Conservation (phyloP, 306 rosid species). For the Vigna trinervia region DNA sequence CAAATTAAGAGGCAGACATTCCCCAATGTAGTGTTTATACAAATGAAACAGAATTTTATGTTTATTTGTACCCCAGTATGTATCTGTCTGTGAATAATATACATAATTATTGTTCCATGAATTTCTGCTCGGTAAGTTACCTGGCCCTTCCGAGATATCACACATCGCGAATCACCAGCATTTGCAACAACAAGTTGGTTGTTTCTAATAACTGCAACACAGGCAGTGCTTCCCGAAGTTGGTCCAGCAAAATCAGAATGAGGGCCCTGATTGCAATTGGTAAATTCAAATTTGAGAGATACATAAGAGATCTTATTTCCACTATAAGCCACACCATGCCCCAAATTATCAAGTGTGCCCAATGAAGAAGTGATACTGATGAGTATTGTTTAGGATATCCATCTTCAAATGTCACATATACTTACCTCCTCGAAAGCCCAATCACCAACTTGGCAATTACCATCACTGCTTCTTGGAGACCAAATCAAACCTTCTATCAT, state of each 20-base stretch:
- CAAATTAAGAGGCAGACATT: neutral
- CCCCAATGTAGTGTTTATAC: slow-evolving; percentile 17
- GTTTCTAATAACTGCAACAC: slow-evolving; percentile 88
- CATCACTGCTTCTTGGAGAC: slow-evolving; percentile 82
- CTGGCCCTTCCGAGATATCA: slow-evolving; percentile 94
- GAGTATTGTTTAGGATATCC: slow-evolving; percentile 21
- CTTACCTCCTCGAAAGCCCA: slow-evolving; percentile 97
- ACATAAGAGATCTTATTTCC: slow-evolving; percentile 1
- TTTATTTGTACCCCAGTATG: slow-evolving; percentile 13
- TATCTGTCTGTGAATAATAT: slow-evolving; percentile 2
- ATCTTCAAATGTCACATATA: slow-evolving; percentile 32
- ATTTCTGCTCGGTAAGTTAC: slow-evolving; percentile 50
- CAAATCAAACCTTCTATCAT: slow-evolving; percentile 97
- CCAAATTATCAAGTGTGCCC: slow-evolving; percentile 37
- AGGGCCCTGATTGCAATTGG: slow-evolving; percentile 72
- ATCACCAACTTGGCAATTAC: slow-evolving; percentile 61
- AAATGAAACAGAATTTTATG: slow-evolving; percentile 5
- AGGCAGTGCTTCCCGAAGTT: slow-evolving; percentile 96
- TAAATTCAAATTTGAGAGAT: slow-evolving; percentile 40
- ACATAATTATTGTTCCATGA: slow-evolving; percentile 31
- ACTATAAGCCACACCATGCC: slow-evolving; percentile 31
- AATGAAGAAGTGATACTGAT: slow-evolving; percentile 21
- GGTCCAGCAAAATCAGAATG: slow-evolving; percentile 97
- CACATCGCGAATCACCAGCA: slow-evolving; percentile 99
- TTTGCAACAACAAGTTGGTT: slow-evolving; percentile 85